Evolutionary conservation across 1,284 basidiomycete species (phyloP).

Genomic region (Trametes polyzona): DNA sequence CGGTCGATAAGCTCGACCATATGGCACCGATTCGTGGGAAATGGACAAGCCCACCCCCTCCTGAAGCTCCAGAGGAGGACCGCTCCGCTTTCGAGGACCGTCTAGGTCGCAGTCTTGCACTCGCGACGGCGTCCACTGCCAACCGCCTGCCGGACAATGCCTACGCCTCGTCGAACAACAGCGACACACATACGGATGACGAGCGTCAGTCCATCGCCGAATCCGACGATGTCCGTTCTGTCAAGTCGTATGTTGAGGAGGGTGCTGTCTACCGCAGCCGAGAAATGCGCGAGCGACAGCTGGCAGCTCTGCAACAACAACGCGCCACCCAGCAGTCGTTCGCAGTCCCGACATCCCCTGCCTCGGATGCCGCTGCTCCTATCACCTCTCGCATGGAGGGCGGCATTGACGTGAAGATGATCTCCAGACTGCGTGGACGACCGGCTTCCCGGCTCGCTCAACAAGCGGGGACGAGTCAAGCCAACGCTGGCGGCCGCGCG

Average conservation of each 20-base stretch:
- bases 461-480: constrained; percentile 20
- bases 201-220: constrained; percentile 57
- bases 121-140: constrained; percentile 67
- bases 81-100: constrained; percentile 67
- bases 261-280: constrained; percentile 27
- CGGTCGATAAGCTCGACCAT: constrained; percentile 51
- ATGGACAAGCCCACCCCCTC: constrained; percentile 84
- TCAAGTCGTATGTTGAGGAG: constrained; percentile 60
- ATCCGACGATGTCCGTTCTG: constrained; percentile 70
- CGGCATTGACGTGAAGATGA: constrained; percentile 31
- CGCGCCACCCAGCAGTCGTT: constrained; percentile 22
- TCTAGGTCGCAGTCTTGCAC: constrained; percentile 62
- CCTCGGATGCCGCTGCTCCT: constrained; percentile 3
- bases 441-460: constrained; percentile 27
- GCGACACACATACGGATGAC: constrained; percentile 66
- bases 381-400: constrained; percentile 23
- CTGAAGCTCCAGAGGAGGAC: constrained; percentile 69
- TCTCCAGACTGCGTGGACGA: constrained; percentile 31
- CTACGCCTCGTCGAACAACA: constrained; percentile 57
- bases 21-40: constrained; percentile 78
- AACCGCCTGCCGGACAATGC: constrained; percentile 52
- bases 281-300: constrained; percentile 25
- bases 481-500: constrained; percentile 5
- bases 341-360: constrained; percentile 26
- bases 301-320: constrained; percentile 25